These are phyloP conservation scores for Apophysomyces trapeziformis DNA, from an alignment of 371 early-diverging fungal genomes.

Conservation along the genomic window DNA sequence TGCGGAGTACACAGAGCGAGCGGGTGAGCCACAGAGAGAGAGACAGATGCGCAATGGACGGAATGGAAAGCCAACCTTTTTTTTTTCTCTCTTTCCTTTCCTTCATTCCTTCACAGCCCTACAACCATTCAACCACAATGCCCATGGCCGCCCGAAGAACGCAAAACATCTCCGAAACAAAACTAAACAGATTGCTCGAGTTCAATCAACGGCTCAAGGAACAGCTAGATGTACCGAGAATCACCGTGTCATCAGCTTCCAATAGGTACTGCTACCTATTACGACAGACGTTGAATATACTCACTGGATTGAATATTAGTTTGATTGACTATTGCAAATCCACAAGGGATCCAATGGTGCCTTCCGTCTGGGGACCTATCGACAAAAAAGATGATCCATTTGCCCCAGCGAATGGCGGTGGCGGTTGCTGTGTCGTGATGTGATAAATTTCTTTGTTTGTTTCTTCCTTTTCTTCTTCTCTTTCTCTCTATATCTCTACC, in stretches of 20 bases:
- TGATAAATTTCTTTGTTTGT: slow-evolving; percentile 10
- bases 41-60: background rate
- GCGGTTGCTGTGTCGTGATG: slow-evolving; percentile 18
- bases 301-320: slow-evolving; percentile 11
- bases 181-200: slow-evolving; percentile 77
- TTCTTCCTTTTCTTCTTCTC: slow-evolving; percentile 9
- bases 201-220: slow-evolving; percentile 79
- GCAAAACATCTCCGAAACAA: slow-evolving; percentile 67
- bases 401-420: slow-evolving; percentile 15
- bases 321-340: slow-evolving; percentile 28
- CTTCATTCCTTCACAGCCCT: background rate
- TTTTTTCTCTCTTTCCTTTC: background rate
- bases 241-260: slow-evolving; percentile 80
- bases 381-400: slow-evolving; percentile 30
- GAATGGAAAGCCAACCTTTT: background rate
- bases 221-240: slow-evolving; percentile 79
- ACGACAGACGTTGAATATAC: background rate
- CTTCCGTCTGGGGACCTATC: slow-evolving; percentile 29
- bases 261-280: slow-evolving; percentile 6
- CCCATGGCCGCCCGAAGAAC: slow-evolving; percentile 21
- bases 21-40: no score
- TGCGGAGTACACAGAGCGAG: no score
- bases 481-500: background rate
- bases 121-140: background rate
- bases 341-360: slow-evolving; percentile 29